Base-by-base conservation (phyloP, 2,329 filamentous ascomycete genomes). In the Acrocalymma vagum region DNA sequence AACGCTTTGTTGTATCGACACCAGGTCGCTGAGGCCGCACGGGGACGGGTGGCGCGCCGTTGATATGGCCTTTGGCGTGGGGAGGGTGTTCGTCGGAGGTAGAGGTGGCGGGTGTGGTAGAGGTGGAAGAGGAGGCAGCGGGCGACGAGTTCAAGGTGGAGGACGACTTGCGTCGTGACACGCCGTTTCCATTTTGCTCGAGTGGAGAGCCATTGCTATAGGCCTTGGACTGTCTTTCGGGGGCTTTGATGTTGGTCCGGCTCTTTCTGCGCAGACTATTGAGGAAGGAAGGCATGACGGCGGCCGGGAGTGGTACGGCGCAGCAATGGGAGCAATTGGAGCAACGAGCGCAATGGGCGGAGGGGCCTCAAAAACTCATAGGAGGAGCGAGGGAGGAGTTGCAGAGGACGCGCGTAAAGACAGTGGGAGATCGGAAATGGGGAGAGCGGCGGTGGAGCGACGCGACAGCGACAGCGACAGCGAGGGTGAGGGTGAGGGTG, bases 241-340 rank as follows among this genome's bases (percentile, higher is more conserved):
- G 42, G 18, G 47, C 34, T 50, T 81, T 83, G 72, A 91, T 86
- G 75, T 85, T 91, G 46, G 85, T 81, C 68, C 79, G 86, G 41
- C 88, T 94, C 58, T 86, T 85, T 57, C 89, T 83, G 58, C 89
- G 87, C 41, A 95, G 73, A 63, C 87, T 84, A 70, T 84, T 89
- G 60, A 94, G 78, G 63, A 95, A 89, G 28, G 85, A 75, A 63
- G 73, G 73, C 73, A 76, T 76, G 29, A 42, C 48, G 33, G 26
- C 29, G 13, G 21, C 6, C n/a, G n/a, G n/a, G n/a, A n/a, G n/a
- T 33, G 46, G 18, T 39, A 30, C 41, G 46, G 36, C 49, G 36
- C 45, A 30, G 38, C 20, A 40, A 16, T 45, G 48, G 36, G 23
- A 33, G n/a, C n/a, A n/a, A n/a, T n/a, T n/a, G n/a, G n/a, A n/a